Evolutionary conservation across 345 rosid species (phyloP), one percentile per base, ranked within the genome.

Genomic region (Corchorus capsularis): DNA sequence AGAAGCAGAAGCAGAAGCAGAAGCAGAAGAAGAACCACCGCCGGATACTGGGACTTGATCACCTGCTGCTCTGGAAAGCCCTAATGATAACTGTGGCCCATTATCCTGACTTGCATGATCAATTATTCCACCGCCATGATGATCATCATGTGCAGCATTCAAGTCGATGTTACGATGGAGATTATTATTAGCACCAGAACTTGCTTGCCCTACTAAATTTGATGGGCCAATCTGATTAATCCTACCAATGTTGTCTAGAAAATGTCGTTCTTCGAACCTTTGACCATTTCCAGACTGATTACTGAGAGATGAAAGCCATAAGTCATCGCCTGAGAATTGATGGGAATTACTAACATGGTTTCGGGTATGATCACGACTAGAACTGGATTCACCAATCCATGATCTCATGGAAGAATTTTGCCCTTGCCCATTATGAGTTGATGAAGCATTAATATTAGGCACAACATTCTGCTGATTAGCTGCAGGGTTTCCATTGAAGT

Each of bases 361-460:
- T 65, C 19, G 52, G 34, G 52, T 5, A n/a, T 27, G 27, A 27
- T 43, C 34, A n/a, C n/a, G 34, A 65, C 0, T 4, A 43, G 35
- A 19, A 45, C 16, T 45, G 70, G 70, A 12, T 65, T 65, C 53
- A 65, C 70, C 53, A 43, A 41, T 64, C 69, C 32, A n/a, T n/a
- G n/a, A n/a, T 41, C 32, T 41, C 69, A 65, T 11, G 13, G 70
- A 45, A 65, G 35, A 5, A 45, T 45, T 4, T 39, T 39, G 9
- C 12, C 70, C 65, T 39, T 39, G 9, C 12, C 70, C 65, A 8
- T 43, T 34, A 4, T 49, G 79, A 54, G 32, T 22, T 0, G 56
- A 34, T 0, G 56, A 34, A 39, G 34, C 35, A n/a, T 79, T 45
- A 39, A 34, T 22, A n/a, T 79, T 45, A 5, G 69, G 55, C 71